Conservation (phyloP, 331 rosid genomes). For the Erythrophleum ivorense region DNA sequence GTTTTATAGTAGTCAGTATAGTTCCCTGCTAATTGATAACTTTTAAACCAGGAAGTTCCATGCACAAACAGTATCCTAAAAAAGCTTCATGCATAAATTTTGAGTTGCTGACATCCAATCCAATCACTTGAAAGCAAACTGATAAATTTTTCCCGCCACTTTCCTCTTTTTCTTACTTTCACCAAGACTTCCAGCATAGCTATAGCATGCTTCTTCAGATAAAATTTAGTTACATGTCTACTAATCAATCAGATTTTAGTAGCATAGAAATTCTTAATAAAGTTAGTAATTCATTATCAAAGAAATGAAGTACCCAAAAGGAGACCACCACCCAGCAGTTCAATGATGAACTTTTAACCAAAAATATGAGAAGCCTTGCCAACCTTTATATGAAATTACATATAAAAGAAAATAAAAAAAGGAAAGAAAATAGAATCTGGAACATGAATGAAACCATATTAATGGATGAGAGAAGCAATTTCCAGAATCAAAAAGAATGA, state of each 20-base stretch:
- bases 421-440: constrained; percentile 14
- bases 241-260: background rate
- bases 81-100: background rate
- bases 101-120: background rate
- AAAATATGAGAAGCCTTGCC: background rate
- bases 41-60: constrained; percentile 15
- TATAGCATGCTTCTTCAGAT: constrained; percentile 5
- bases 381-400: background rate
- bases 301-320: background rate
- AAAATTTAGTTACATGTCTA: background rate
- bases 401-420: background rate
- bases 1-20: background rate
- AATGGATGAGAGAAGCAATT: constrained; percentile 16
- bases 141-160: background rate
- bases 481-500: constrained; percentile 33
- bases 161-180: background rate
- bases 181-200: background rate
- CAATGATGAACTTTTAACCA: background rate
- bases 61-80: constrained; percentile 23
- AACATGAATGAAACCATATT: constrained; percentile 4
- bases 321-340: background rate
- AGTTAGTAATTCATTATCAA: background rate
- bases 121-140: background rate
- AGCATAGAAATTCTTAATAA: background rate
- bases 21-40: background rate